Evolutionary conservation across 768 basidiomycete genomes (phyloP).

Genomic region (Phylloporus arenicola): DNA sequence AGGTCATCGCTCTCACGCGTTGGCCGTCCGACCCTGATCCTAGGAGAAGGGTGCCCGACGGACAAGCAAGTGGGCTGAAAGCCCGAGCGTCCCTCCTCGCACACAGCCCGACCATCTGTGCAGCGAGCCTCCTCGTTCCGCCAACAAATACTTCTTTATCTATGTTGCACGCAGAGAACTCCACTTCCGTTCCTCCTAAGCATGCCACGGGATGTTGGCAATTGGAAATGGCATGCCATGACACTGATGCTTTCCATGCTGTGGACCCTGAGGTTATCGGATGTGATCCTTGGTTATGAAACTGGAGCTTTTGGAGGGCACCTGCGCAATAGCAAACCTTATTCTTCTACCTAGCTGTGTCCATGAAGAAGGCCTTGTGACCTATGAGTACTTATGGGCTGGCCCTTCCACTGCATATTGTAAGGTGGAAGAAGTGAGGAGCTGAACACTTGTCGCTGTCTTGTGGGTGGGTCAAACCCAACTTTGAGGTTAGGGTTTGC

Average conservation of each 20-base stretch:
- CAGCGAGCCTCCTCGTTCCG: too few relatives aligned
- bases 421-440: neutral
- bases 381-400: too few relatives aligned
- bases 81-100: too few relatives aligned
- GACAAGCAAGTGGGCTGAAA: too few relatives aligned
- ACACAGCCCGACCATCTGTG: too few relatives aligned
- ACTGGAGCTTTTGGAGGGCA: neutral
- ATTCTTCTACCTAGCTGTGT: conserved; percentile 7
- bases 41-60: too few relatives aligned
- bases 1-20: too few relatives aligned
- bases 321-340: neutral
- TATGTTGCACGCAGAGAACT: neutral
- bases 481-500: conserved; percentile 22
- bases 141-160: neutral
- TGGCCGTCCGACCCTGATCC: too few relatives aligned
- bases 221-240: conserved; percentile 12
- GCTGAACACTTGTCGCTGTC: too few relatives aligned
- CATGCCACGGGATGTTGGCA: neutral
- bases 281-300: neutral
- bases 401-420: too few relatives aligned
- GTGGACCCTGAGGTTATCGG: neutral
- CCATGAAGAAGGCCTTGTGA: neutral
- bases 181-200: neutral
- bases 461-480: conserved; percentile 15
- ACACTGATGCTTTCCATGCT: conserved; percentile 1